These are phyloP conservation scores for Erodium texanum DNA, from an alignment of 441 rosid species.

Conservation along the genomic window DNA sequence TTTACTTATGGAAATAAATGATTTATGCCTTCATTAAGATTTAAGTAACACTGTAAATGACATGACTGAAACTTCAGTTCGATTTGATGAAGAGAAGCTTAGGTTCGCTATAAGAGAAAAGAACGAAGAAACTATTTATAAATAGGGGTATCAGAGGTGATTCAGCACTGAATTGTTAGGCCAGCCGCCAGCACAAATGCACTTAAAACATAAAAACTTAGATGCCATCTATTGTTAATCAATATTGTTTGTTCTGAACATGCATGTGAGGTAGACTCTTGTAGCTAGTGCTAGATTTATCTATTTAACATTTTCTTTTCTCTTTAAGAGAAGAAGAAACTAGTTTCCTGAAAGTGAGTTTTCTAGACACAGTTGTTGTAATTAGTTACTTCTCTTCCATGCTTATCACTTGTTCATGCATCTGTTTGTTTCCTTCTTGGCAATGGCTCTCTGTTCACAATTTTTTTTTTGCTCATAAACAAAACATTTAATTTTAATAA, in stretches of 20 bases:
- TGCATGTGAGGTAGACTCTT: background rate
- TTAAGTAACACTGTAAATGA: background rate
- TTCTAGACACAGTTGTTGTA: background rate
- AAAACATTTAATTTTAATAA: background rate
- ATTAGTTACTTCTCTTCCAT: background rate
- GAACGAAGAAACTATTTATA: background rate
- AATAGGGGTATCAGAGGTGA: background rate
- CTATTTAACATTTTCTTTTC: background rate
- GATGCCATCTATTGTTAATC: background rate
- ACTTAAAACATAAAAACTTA: background rate
- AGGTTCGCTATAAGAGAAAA: background rate
- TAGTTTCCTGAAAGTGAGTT: background rate
- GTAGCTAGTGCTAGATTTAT: background rate
- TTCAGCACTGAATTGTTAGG: background rate
- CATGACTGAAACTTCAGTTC: background rate
- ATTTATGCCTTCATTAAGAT: background rate
- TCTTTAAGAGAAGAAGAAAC: too few relatives aligned
- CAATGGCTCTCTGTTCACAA: background rate
- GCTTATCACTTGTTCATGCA: background rate
- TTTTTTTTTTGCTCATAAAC: background rate
- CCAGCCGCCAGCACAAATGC: background rate
- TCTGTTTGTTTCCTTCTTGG: background rate
- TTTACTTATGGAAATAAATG: background rate
- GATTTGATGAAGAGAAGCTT: background rate
- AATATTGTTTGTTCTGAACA: background rate